These are phyloP conservation scores for Dactylellina leptospora DNA, from an alignment of 2,329 filamentous ascomycete species.

Conservation along the genomic window DNA sequence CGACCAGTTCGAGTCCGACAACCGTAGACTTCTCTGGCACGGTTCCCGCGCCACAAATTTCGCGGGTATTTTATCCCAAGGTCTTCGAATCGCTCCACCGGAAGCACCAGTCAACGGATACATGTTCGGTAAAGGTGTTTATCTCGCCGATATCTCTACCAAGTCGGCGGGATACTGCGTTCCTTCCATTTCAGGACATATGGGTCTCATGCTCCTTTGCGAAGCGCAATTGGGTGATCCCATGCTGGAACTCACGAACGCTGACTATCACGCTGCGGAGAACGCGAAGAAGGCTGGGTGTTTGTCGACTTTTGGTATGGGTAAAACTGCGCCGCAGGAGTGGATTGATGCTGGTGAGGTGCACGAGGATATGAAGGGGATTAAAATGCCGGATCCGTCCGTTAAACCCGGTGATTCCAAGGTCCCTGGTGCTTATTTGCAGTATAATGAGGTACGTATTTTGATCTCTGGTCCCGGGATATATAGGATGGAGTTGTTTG, in stretches of 20 bases:
- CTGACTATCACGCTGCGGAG: constrained; percentile 72
- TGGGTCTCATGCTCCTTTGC: constrained; percentile 80
- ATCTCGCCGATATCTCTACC: constrained; percentile 83
- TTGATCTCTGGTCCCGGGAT: neutral
- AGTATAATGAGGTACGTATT: constrained; percentile 70
- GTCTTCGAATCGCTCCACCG: constrained; percentile 85
- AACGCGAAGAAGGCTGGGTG: constrained; percentile 70
- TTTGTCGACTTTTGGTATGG: constrained; percentile 76
- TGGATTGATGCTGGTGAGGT: constrained; percentile 81
- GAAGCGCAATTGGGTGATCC: constrained; percentile 83
- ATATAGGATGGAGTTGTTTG: neutral
- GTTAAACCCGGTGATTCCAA: constrained; percentile 54
- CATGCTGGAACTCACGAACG: constrained; percentile 70
- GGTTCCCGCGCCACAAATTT: constrained; percentile 85
- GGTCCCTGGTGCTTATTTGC: constrained; percentile 63
- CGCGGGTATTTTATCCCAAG: constrained; percentile 85
- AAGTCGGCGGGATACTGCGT: constrained; percentile 84
- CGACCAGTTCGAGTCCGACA: constrained; percentile 65
- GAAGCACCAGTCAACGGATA: constrained; percentile 82
- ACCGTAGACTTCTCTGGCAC: constrained; percentile 85
- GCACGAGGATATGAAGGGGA: constrained; percentile 71
- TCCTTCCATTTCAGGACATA: constrained; percentile 69
- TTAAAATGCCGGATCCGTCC: constrained; percentile 71
- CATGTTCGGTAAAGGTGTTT: constrained; percentile 92
- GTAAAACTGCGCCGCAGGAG: constrained; percentile 69